Percentiles rank a stretch among this genome's conserved stretches.
phyloP scores from a whole-genome alignment of 352 stramenopile species.

The Phytophthora pinifolia region DNA sequence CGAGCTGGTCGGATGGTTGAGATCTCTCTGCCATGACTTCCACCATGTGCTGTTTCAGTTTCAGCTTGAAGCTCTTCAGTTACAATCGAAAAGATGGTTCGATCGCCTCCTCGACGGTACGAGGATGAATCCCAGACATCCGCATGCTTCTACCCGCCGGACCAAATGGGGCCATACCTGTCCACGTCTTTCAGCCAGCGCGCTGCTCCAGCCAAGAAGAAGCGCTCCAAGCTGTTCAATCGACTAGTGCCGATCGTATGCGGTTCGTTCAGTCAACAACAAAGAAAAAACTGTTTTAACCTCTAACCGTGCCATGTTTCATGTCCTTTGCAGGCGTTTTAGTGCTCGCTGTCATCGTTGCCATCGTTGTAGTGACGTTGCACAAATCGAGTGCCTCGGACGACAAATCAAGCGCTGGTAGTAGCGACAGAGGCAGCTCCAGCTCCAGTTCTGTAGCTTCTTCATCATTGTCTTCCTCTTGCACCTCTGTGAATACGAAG shows the following conservation, averaged over 20 bases:
- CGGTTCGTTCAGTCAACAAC: conserved; percentile 8
- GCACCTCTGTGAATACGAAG: conserved; percentile 34
- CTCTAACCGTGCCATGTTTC: neutral
- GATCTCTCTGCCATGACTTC: conserved; percentile 13
- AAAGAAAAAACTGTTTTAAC: conserved; percentile 2
- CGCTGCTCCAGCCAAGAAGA: conserved; percentile 20
- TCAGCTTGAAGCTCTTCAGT: conserved; percentile 14
- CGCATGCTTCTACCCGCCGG: conserved; percentile 31
- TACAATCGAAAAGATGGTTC: conserved; percentile 27
- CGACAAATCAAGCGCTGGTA: conserved; percentile 1
- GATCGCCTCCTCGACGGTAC: conserved; percentile 19
- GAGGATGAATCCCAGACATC: conserved; percentile 28
- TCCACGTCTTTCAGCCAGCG: conserved; percentile 30
- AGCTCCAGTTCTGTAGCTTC: conserved; percentile 12
- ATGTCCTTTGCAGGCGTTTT: conserved; percentile 8
- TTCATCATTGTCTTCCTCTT: conserved; percentile 19
- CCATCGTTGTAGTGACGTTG: conserved; percentile 37
- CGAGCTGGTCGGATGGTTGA: neutral
- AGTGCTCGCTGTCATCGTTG: conserved; percentile 44
- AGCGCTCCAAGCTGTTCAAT: conserved; percentile 22
- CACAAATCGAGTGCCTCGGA: conserved; percentile 25
- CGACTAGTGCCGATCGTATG: conserved; percentile 27
- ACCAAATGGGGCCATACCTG: conserved; percentile 32
- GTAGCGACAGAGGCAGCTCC: conserved; percentile 4
- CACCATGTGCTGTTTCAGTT: conserved; percentile 26